These are phyloP conservation scores for Scutellaria minor DNA, from an alignment of 257 asterid genomes.

Conservation along the genomic window DNA sequence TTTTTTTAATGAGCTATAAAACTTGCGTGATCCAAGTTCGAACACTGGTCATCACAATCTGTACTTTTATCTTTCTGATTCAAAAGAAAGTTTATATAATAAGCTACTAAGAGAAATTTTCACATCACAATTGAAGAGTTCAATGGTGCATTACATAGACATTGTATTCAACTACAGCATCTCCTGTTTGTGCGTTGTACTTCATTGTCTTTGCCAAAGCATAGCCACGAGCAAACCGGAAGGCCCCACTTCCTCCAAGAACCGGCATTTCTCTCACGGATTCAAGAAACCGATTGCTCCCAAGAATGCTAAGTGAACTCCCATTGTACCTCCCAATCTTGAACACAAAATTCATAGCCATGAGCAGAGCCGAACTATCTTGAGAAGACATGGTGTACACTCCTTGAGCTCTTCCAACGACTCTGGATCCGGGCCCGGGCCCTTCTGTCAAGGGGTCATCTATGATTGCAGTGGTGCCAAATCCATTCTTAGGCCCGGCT, in stretches of 20 bases:
- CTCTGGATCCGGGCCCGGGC: slow-evolving; percentile 43
- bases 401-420: slow-evolving; percentile 67
- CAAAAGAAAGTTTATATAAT: not conserved
- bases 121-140: not conserved
- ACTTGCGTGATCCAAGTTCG: no score
- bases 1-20: no score
- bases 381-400: slow-evolving; percentile 46
- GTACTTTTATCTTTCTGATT: slow-evolving; percentile 11
- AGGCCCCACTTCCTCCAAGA: slow-evolving; percentile 60
- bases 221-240: slow-evolving; percentile 65
- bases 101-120: not conserved
- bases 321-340: slow-evolving; percentile 53
- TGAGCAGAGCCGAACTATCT: slow-evolving; percentile 35
- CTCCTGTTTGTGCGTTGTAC: slow-evolving; percentile 40
- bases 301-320: slow-evolving; percentile 55
- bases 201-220: slow-evolving; percentile 52
- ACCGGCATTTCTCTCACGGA: slow-evolving; percentile 65
- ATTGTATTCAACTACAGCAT: slow-evolving; percentile 70
- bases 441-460: slow-evolving; percentile 61
- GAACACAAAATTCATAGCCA: slow-evolving; percentile 53
- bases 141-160: slow-evolving; percentile 53
- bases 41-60: not conserved
- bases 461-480: slow-evolving; percentile 48
- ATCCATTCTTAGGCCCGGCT: slow-evolving; percentile 37
- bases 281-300: slow-evolving; percentile 50